Conservation (phyloP, 1,284 basidiomycete species). For the Fistulinella cinereoalba region DNA sequence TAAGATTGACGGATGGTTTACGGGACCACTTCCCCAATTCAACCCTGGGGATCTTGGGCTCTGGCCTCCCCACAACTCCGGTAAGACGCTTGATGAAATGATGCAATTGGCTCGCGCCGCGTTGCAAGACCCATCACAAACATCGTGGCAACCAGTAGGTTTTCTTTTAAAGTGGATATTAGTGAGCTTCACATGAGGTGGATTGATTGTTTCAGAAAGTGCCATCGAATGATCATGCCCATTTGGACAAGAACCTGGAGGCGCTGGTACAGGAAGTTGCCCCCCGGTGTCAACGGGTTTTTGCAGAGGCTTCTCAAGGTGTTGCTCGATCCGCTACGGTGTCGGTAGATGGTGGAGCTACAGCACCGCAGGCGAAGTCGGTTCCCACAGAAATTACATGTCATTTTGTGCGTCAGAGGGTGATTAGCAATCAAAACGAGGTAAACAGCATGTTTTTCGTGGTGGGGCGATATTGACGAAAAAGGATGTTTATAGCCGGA, state of each 20-base stretch:
- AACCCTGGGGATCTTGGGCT: conserved; percentile 53
- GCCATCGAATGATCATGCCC: conserved; percentile 47
- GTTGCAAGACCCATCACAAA: conserved; percentile 42
- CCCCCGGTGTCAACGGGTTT: conserved; percentile 56
- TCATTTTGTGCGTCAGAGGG: conserved; percentile 52
- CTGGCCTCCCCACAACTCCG: conserved; percentile 31
- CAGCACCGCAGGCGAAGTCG: conserved; percentile 25
- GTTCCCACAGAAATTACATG: conserved; percentile 26
- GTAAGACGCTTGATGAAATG: conserved; percentile 39
- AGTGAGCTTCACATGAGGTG: conserved; percentile 23
- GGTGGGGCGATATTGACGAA: conserved; percentile 29
- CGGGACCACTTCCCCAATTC: conserved; percentile 59
- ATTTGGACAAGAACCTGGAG: conserved; percentile 69
- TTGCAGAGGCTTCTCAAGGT: conserved; percentile 60
- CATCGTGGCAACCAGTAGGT: conserved; percentile 47
- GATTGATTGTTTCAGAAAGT: conserved; percentile 43
- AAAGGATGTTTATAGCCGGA: conserved; percentile 36
- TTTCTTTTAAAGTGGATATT: conserved; percentile 23
- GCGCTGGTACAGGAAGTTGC: conserved; percentile 62
- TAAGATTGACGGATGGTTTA: conserved; percentile 75
- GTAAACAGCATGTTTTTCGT: conserved; percentile 38
- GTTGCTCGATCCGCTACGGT: conserved; percentile 58
- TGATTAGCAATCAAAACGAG: conserved; percentile 44
- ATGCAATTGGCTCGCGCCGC: conserved; percentile 48
- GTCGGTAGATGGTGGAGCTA: conserved; percentile 36